These are phyloP conservation scores for Rhizopogon rudus DNA, from an alignment of 768 basidiomycete species.

Conservation along the genomic window DNA sequence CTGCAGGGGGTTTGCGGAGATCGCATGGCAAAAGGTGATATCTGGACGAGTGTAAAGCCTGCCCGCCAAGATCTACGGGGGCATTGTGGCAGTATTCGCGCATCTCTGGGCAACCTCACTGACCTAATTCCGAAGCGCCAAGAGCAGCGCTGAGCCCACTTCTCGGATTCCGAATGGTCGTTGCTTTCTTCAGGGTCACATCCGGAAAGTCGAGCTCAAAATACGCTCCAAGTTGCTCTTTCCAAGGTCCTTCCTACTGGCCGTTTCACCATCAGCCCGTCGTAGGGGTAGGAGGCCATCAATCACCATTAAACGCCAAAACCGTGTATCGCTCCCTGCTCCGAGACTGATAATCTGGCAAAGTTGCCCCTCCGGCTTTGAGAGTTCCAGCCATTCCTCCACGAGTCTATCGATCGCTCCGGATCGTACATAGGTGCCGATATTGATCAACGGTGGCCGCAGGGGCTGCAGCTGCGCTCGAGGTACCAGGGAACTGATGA, in stretches of 20 bases:
- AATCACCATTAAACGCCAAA: slow-evolving; percentile 81
- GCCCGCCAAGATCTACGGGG: slow-evolving; percentile 65
- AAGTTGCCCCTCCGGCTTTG: slow-evolving; percentile 34
- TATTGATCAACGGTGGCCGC: slow-evolving; percentile 87
- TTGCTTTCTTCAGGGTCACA: slow-evolving; percentile 77
- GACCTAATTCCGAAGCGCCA: slow-evolving; percentile 11
- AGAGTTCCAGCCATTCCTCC: slow-evolving; percentile 52
- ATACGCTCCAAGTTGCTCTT: slow-evolving; percentile 51
- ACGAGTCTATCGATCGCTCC: slow-evolving; percentile 77
- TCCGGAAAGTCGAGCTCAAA: slow-evolving; percentile 91
- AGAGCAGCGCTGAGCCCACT: slow-evolving; percentile 29
- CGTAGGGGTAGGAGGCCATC: slow-evolving; percentile 3
- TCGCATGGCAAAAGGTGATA: slow-evolving; percentile 79
- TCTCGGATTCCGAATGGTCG: slow-evolving; percentile 64
- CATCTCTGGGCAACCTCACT: slow-evolving; percentile 6
- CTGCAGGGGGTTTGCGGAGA: slow-evolving; percentile 55
- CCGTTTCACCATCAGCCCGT: slow-evolving; percentile 1
- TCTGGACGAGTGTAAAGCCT: slow-evolving; percentile 44
- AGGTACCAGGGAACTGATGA: slow-evolving; percentile 60
- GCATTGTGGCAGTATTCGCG: slow-evolving; percentile 27
- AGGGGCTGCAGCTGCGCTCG: slow-evolving; percentile 54
- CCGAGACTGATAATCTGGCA: slow-evolving; percentile 94
- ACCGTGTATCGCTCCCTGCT: slow-evolving; percentile 93
- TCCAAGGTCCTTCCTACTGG: slow-evolving; percentile 53
- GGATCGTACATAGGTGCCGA: slow-evolving; percentile 88